Base-by-base conservation (phyloP, 805 yeast genomes). In the Wickerhamomyces hampshirensis region DNA sequence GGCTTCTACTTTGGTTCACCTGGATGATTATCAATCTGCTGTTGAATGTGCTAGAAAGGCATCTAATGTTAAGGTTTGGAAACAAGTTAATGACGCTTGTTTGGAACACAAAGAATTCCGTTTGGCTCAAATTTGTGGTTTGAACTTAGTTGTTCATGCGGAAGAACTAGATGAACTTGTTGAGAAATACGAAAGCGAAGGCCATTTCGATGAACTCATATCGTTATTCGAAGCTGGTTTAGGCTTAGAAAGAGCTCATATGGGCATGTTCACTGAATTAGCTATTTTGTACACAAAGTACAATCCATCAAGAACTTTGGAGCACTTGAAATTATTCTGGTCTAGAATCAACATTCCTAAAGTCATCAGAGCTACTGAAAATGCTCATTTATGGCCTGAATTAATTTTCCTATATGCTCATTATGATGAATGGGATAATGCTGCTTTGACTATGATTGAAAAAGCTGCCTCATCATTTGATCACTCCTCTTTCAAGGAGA, bases 21-120 rank as follows among this genome's bases (percentile, higher is more conserved):
- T 93, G 55, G 80, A 78, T 37, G 97, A 93, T 59, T 89, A 87
- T 62, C 97, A 93, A 66, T 79, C 86, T 38, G 98, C 98, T 34
- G 98, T 93, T 44, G 98, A 93, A 58, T 88, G 97, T 64, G 98
- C 98, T 16, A 84, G 98, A 71, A 93, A 91, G 66, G 98, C 98
- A 3, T 84, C 95, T 24, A 88, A 87, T 62, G 77, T 83, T 42
- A 75, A 73, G 56, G 98, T 93, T 28, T 93, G 98, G 98, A 93
- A 88, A 65, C 94, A 89, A 65, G 98, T 93, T 34, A 87, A 88
- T 65, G 85, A 81, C 60, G 98, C 97, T 16, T 93, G 98, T 76
- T 80, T 93, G 60, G 95, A 81, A 50, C 84, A 86, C 67, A 80
- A 80, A 58, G 98, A 93, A 65, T 93, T 93, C 73, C 80, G 96